Evolutionary conservation across 2,329 filamentous ascomycete species (phyloP).

Genomic region (Paramyrothecium roridum): DNA sequence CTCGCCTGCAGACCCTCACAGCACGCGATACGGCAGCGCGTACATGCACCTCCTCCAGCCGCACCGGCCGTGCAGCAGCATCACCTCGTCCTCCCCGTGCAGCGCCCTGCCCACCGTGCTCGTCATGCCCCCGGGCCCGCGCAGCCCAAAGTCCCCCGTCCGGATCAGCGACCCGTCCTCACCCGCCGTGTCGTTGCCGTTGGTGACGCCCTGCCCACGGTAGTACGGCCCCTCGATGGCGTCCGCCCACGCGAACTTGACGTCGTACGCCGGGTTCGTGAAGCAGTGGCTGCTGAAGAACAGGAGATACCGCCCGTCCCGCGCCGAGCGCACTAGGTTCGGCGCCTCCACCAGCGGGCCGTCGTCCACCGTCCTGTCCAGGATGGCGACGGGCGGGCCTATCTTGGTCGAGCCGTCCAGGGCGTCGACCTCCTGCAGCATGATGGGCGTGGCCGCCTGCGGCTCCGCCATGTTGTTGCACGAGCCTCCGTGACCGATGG

Average conservation of each 20-base stretch:
- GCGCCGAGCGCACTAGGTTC: slow-evolving; percentile 38
- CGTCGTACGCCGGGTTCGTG: slow-evolving; percentile 50
- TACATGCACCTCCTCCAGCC: not conserved
- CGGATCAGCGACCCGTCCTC: slow-evolving; percentile 23
- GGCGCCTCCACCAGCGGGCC: slow-evolving; percentile 62
- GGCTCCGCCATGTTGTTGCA: slow-evolving; percentile 52
- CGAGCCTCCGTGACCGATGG: slow-evolving; percentile 38
- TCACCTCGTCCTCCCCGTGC: not conserved
- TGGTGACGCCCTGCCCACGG: slow-evolving; percentile 13
- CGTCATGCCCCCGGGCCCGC: slow-evolving; percentile 22
- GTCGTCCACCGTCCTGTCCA: slow-evolving; percentile 41
- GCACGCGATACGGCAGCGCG: not conserved
- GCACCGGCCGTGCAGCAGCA: slow-evolving; percentile 2
- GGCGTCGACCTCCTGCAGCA: slow-evolving; percentile 48
- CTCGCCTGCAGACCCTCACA: not conserved
- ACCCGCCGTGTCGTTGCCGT: not conserved
- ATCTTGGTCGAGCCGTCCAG: slow-evolving; percentile 49
- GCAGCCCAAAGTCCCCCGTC: slow-evolving; percentile 32
- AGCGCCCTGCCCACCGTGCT: not conserved
- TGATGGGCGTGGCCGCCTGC: slow-evolving; percentile 49
- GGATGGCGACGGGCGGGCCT: slow-evolving; percentile 44
- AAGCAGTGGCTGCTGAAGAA: slow-evolving; percentile 63
- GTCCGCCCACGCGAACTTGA: slow-evolving; percentile 53
- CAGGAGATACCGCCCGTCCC: slow-evolving; percentile 51
- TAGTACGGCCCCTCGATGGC: slow-evolving; percentile 33